phyloP scores from a whole-genome alignment of 176 grass and related monocot genomes.

The Zoysia japonica region DNA sequence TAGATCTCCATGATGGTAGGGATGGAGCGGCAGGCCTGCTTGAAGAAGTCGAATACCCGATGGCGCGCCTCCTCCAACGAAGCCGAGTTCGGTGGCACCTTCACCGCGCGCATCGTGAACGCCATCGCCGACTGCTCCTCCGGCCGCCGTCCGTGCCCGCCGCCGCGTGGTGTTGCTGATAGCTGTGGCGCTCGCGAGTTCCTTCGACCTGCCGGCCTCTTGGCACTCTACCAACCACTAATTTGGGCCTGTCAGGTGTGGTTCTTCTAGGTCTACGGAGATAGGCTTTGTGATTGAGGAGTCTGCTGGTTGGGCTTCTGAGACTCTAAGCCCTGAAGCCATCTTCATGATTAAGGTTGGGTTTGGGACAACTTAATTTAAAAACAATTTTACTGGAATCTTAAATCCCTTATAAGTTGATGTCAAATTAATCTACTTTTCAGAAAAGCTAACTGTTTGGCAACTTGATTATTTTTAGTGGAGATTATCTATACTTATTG shows the following conservation, averaged over 20 bases:
- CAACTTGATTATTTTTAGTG: no score
- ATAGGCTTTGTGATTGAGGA: no score
- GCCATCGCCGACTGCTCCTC: conserved; percentile 42
- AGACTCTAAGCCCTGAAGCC: no score
- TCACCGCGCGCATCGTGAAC: conserved; percentile 72
- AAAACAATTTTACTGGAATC: no score
- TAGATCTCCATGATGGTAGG: conserved; percentile 89
- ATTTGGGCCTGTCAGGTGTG: background rate
- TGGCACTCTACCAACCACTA: background rate
- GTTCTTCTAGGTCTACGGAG: no score
- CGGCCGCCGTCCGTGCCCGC: background rate
- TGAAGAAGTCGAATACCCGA: conserved; percentile 91
- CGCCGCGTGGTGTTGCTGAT: conserved; percentile 6
- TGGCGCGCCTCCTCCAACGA: conserved; percentile 73
- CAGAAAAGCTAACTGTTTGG: no score
- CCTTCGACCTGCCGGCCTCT: background rate
- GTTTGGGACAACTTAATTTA: no score
- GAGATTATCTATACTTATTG: no score
- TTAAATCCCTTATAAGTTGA: no score
- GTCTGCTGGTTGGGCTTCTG: no score
- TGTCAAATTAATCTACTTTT: no score
- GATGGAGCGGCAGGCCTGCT: conserved; percentile 77
- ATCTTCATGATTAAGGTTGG: no score
- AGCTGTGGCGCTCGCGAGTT: background rate
- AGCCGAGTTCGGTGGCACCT: conserved; percentile 79